Conservation (phyloP, 345 rosid species). For the Draba incana region DNA sequence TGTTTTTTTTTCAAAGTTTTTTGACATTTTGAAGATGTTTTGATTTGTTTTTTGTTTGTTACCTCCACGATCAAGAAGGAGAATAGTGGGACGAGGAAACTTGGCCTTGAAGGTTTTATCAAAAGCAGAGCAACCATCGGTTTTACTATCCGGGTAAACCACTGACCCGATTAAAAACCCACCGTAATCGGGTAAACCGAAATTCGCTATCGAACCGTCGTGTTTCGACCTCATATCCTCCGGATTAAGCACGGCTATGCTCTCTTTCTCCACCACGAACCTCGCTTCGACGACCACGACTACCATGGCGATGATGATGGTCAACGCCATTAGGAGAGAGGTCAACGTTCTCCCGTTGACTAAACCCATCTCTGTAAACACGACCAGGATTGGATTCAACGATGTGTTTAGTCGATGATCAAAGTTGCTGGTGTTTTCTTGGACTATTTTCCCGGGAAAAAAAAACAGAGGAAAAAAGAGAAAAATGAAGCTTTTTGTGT, state of each 20-base stretch:
- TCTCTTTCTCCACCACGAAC: constrained; percentile 92
- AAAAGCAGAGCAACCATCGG: constrained; percentile 65
- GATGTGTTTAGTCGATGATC: constrained; percentile 16
- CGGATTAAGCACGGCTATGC: constrained; percentile 71
- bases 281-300: constrained; percentile 41
- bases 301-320: constrained; percentile 21
- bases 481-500: constrained; percentile 17
- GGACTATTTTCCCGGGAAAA: constrained; percentile 7
- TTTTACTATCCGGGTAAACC: constrained; percentile 61
- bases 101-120: constrained; percentile 65
- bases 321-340: constrained; percentile 40
- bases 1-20: background rate
- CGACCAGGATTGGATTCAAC: constrained; percentile 2
- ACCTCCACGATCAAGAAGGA: constrained; percentile 98
- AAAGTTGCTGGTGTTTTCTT: background rate
- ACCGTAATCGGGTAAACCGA: constrained; percentile 88
- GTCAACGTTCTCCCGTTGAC: constrained; percentile 28
- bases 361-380: constrained; percentile 28
- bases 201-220: constrained; percentile 83
- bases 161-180: constrained; percentile 74
- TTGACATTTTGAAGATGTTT: background rate
- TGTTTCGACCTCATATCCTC: constrained; percentile 52
- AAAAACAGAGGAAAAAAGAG: constrained; percentile 22
- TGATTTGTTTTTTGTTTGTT: constrained; percentile 1
- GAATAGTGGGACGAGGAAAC: constrained; percentile 61